Evolutionary conservation across 306 rosid species (phyloP), one percentile per base, ranked within the genome.

Genomic region (Quercus ilex): DNA sequence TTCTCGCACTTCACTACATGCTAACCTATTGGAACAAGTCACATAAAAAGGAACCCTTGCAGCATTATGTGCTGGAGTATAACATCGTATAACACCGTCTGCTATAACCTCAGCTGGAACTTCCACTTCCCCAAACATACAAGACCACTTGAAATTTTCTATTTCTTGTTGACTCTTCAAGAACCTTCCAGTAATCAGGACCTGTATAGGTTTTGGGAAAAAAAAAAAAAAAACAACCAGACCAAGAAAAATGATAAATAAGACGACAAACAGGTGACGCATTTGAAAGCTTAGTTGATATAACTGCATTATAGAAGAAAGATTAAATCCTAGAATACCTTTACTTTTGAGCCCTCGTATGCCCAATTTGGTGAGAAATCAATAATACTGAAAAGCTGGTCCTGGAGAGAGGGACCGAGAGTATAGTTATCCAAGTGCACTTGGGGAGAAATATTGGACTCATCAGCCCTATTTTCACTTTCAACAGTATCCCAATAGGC

Each of bases 111-210:
- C 89, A 6, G 94, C 94, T 31, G 91, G 96, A 83, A 92, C 97
- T 87, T 94, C 98, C 74, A 90, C 84, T 82, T 92, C 94, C 12
- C 98, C 97, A 83, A 94, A 94, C 98, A 94, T 92, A 76, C 96
- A 91, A 18, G 97, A 92, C 96, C 96, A 94, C 74, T 89, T 83
- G 79, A 81, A 81, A 58, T 56, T 78, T 87, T 86, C 92, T 64
- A 79, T 87, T 77, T 84, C 91, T 73, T 87, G 85, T 25, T 74
- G 89, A 74, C 81, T 78, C 74, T 76, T 89, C 84, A 92, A 86
- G 84, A 94, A 92, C 75, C 77, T 83, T 69, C 98, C 97, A 2
- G 91, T 89, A 78, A 94, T 83, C 76, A 92, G 81, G 84, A 94
- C 93, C 98, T 92, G 87, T 41, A 74, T 10, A 38, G 58, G 57